phyloP scores from a whole-genome alignment of 768 basidiomycete species.

The Mycena polygramma region DNA sequence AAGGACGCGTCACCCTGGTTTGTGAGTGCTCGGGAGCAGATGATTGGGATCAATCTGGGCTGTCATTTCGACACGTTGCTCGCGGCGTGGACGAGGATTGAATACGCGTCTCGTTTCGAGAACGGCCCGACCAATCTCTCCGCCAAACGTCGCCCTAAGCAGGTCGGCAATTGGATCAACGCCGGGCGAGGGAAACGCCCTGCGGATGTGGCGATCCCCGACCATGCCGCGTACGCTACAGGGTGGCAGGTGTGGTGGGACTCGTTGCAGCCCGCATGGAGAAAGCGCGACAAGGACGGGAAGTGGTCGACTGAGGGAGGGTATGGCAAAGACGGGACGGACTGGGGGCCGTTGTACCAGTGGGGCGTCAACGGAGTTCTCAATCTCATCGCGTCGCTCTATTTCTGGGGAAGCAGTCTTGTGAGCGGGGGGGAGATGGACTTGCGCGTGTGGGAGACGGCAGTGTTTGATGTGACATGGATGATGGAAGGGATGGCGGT shows the following conservation, averaged over 20 bases:
- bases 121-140: slow-evolving; percentile 2
- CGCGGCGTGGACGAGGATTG: slow-evolving; percentile 9
- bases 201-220: not conserved
- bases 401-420: slow-evolving; percentile 8
- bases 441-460: no score
- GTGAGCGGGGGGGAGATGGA: no score
- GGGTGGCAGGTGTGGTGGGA: slow-evolving; percentile 20
- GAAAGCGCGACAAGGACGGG: not conserved
- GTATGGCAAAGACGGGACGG: not conserved
- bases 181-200: not conserved
- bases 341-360: slow-evolving; percentile 4
- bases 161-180: not conserved
- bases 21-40: not conserved
- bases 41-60: not conserved
- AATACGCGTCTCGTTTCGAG: slow-evolving; percentile 9
- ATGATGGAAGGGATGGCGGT: no score
- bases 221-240: not conserved
- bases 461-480: no score
- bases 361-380: slow-evolving; percentile 11
- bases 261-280: slow-evolving; percentile 9
- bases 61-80: slow-evolving; percentile 1
- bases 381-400: slow-evolving; percentile 8
- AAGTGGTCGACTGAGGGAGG: not conserved
- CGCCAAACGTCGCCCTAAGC: not conserved
- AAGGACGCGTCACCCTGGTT: not conserved